These are phyloP conservation scores for Scedosporium dehoogii DNA, from an alignment of 2,329 filamentous ascomycete genomes.

Conservation along the genomic window DNA sequence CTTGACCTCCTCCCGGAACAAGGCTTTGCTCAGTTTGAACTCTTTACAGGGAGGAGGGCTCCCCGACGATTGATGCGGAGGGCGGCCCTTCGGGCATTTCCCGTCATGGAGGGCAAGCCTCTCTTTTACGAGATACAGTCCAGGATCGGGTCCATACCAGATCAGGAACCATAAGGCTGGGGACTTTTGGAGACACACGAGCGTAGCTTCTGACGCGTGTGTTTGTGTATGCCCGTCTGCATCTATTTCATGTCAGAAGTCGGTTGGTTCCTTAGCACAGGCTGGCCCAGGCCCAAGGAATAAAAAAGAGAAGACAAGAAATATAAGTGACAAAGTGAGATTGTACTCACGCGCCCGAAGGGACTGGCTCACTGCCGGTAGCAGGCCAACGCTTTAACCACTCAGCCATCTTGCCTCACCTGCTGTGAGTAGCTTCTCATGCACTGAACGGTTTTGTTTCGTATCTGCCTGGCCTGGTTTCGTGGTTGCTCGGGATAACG, in stretches of 20 bases:
- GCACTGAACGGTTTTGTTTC: no score
- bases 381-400: background rate
- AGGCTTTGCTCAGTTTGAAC: constrained; percentile 71
- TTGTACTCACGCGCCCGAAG: background rate
- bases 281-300: no score
- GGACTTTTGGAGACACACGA: no score
- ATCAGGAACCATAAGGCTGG: constrained; percentile 25
- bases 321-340: background rate
- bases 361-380: background rate
- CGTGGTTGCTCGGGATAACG: no score
- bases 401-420: background rate
- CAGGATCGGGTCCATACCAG: constrained; percentile 26
- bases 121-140: constrained; percentile 29
- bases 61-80: constrained; percentile 57
- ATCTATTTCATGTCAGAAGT: no score
- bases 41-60: constrained; percentile 55
- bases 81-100: constrained; percentile 43
- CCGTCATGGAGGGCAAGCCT: constrained; percentile 28
- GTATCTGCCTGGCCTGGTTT: no score
- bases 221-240: no score
- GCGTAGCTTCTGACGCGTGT: no score
- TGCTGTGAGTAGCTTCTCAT: no score
- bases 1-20: constrained; percentile 69
- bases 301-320: background rate
- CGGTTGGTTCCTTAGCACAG: no score